Percentiles rank a stretch among this genome's conserved stretches.
Conservation (phyloP, 768 basidiomycete species). For the Cystofilobasidium bisporidii region DNA sequence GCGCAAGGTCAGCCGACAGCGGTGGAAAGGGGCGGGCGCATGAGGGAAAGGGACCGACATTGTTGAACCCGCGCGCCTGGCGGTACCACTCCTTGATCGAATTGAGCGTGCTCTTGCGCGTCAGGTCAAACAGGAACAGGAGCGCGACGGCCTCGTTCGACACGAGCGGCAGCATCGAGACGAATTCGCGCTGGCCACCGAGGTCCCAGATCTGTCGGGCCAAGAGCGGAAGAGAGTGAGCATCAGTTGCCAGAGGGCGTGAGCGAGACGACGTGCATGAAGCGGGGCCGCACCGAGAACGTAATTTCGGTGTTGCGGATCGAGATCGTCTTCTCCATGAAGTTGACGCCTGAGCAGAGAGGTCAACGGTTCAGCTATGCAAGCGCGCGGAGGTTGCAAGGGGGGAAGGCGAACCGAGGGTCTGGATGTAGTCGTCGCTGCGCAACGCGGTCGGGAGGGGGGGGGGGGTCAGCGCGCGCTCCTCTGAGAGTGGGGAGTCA, state of each 20-base stretch:
- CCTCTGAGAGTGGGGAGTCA: too few relatives aligned
- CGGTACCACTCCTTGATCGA: slow-evolving; percentile 99
- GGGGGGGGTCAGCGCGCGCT: background rate
- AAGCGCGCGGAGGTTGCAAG: background rate
- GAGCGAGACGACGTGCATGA: too few relatives aligned
- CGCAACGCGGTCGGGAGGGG: background rate
- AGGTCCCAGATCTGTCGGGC: slow-evolving; percentile 73
- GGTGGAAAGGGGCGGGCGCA: background rate
- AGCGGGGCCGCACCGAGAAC: slow-evolving; percentile 68
- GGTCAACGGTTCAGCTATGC: background rate
- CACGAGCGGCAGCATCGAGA: slow-evolving; percentile 95
- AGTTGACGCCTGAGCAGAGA: slow-evolving; percentile 67
- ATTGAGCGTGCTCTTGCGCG: slow-evolving; percentile 92
- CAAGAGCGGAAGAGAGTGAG: background rate
- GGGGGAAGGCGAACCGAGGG: slow-evolving; percentile 59
- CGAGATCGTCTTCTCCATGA: slow-evolving; percentile 99
- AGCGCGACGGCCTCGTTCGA: slow-evolving; percentile 77
- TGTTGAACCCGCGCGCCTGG: slow-evolving; percentile 97
- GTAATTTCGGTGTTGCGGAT: slow-evolving; percentile 98
- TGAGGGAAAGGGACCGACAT: slow-evolving; percentile 49
- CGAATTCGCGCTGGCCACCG: slow-evolving; percentile 94
- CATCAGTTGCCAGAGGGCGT: too few relatives aligned
- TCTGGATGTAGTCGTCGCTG: slow-evolving; percentile 95
- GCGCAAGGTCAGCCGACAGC: too few relatives aligned
- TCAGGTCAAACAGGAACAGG: slow-evolving; percentile 99